Evolutionary conservation across 208 protist species (phyloP), one percentile per base, ranked within the genome.

Genomic region (Trypanosoma platydactyli): DNA sequence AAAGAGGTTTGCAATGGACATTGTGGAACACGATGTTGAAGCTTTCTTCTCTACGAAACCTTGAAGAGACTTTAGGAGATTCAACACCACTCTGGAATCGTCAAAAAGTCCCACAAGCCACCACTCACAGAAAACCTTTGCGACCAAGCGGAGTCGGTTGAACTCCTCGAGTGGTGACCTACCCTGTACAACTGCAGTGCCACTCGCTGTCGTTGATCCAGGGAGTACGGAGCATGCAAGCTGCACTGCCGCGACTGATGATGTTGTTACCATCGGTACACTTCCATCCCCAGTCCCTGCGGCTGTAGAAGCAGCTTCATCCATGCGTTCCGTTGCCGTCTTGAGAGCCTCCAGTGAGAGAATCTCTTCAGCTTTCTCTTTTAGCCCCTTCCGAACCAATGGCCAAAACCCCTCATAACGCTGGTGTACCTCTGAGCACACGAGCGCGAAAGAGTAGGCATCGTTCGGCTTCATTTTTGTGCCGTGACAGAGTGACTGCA

Each of bases 321-420:
- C 61, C 18, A 69, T 63, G 25, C 55, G 53, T 7, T 63, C 56
- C 1, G 61, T 38, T 0, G 55, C 59, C 16, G 20, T 24, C 35
- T 48, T 64, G 20, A 73, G 3, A 40, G 48, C 3, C n/a, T 63
- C 53, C n/a, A 61, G 9, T 30, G 44, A 61, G 24, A 68, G 5
- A 22, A 64, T 49, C 22, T 42, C 30, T 20, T 27, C 68, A 12
- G 38, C 50, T 13, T 65, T 64, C 11, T 64, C 58, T 30, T 53
- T 58, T 27, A 65, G 41, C 48, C 46, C 53, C 42, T 67, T 60
- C 27, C 6, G 41, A 1, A 73, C 68, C 33, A 55, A 50, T 11
- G 68, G 45, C 58, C 68, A 64, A 51, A 71, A 77, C 5, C 50
- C 57, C 52, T 72, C 72, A 38, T 77, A 72, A 41, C 72, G 64